Conservation (phyloP, 805 yeast species). For the Candida coquimbonensis region DNA sequence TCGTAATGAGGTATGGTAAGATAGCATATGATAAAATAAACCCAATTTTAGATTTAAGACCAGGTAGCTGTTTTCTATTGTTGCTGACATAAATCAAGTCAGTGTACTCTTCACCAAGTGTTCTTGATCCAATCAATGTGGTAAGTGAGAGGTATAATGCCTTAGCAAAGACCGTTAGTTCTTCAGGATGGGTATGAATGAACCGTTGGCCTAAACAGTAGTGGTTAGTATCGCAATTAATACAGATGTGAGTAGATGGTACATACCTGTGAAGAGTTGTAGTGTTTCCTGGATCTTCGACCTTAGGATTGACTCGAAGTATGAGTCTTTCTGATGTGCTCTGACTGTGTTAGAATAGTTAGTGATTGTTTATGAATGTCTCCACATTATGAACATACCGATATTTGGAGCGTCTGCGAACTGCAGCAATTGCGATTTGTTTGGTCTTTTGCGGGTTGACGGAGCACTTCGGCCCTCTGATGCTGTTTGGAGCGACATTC, state of each 20-base stretch:
- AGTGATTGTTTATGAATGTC: not conserved
- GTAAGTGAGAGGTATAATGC: slow-evolving; percentile 66
- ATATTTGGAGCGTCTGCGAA: slow-evolving; percentile 86
- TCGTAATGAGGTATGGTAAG: slow-evolving; percentile 49
- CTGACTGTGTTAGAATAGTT: slow-evolving; percentile 41
- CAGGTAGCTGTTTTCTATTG: slow-evolving; percentile 45
- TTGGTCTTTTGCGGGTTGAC: too few species aligned
- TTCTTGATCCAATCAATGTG: slow-evolving; percentile 67
- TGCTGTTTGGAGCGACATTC: too few species aligned
- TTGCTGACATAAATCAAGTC: slow-evolving; percentile 63
- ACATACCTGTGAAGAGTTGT: slow-evolving; percentile 35
- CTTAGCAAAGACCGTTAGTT: slow-evolving; percentile 51
- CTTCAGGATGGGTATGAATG: slow-evolving; percentile 55
- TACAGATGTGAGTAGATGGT: too few species aligned
- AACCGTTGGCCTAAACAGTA: slow-evolving; percentile 41
- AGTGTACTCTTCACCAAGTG: slow-evolving; percentile 92
- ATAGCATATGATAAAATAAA: slow-evolving; percentile 56
- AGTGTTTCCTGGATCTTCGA: slow-evolving; percentile 50
- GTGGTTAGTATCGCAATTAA: too few species aligned
- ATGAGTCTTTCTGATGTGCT: slow-evolving; percentile 85
- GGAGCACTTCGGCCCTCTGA: too few species aligned
- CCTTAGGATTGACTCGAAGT: slow-evolving; percentile 50
- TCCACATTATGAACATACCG: slow-evolving; percentile 35
- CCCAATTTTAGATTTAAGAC: slow-evolving; percentile 39
- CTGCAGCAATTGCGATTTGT: slow-evolving; percentile 31